Evolutionary conservation across 805 yeast species (phyloP), one percentile per base, ranked within the genome.

Genomic region (Saccharomyces kudriavzevii): DNA sequence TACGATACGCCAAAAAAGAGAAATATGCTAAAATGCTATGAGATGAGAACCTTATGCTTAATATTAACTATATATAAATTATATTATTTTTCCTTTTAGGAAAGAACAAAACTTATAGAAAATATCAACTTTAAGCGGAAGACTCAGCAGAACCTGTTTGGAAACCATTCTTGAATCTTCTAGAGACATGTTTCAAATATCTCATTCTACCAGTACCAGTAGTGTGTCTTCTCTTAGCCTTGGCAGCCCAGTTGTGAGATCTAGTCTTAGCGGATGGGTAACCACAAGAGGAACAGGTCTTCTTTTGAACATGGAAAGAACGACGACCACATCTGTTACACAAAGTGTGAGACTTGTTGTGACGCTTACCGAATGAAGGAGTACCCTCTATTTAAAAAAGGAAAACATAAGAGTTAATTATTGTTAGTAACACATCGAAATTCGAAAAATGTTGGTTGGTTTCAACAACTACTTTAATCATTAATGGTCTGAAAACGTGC

Each of bases 181-280:
- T 91, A 69, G 94, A 80, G 70, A 94, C 96, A 79, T 84, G 85
- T 84, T 92, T 94, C 79, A 94, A 85, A 90, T 92, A 83, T 77
- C 91, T 82, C 95, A 89, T 89, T 83, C 99, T 95, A 81, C 99
- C 99, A 77, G 98, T 85, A 84, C 99, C 99, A 70, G 97, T 91
- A 69, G 99, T 94, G 79, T 87, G 87, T 89, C 99, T 90, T 89
- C 99, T 90, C 87, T 91, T 89, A 74, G 97, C 96, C 87, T 94
- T 94, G 68, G 80, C 79, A 78, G 95, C 97, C 99, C 99, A 94
- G 97, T 94, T 94, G 96, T 80, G 87, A 73, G 89, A 85, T 88
- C 99, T 91, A 80, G 87, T 77, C 84, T 94, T 94, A 71, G 98
- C 98, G 74, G 98, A 89, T 81, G 99, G 99, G 87, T 94, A 94